phyloP scores from a whole-genome alignment of 176 grass and related monocot species.

The Oryza nivara region DNA sequence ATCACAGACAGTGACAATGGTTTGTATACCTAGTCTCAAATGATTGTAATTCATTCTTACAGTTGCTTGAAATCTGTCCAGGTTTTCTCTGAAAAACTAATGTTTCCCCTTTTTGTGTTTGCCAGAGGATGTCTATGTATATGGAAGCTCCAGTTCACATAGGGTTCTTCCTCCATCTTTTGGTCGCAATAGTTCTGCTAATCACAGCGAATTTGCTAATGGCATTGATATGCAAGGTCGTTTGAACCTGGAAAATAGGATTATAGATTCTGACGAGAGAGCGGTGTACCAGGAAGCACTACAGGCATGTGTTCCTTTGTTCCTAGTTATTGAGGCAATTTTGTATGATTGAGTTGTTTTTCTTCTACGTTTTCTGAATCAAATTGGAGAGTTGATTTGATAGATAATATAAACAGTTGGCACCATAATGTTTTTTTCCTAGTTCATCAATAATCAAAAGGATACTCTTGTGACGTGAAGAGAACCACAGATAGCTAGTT shows the following conservation, averaged over 20 bases:
- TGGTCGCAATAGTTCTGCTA: constrained; percentile 42
- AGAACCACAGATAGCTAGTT: background rate
- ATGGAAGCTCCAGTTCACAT: constrained; percentile 47
- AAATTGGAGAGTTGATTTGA: constrained; percentile 15
- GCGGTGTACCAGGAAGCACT: constrained; percentile 91
- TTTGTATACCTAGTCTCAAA: constrained; percentile 31
- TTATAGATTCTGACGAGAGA: constrained; percentile 73
- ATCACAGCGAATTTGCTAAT: constrained; percentile 36
- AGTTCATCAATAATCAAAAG: constrained; percentile 17
- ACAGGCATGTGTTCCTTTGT: constrained; percentile 63
- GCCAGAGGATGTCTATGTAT: constrained; percentile 68
- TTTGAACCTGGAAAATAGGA: constrained; percentile 61
- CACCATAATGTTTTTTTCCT: constrained; percentile 25
- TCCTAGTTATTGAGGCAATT: constrained; percentile 25
- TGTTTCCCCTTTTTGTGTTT: constrained; percentile 23
- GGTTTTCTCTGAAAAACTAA: constrained; percentile 12
- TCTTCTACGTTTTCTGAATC: constrained; percentile 1
- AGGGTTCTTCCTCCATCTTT: constrained; percentile 67
- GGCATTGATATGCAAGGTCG: constrained; percentile 53
- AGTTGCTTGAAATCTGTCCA: background rate
- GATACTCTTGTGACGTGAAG: background rate
- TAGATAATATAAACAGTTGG: constrained; percentile 32
- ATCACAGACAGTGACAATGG: constrained; percentile 31
- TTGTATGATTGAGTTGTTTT: background rate
- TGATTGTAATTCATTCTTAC: constrained; percentile 17